Percentiles rank a stretch among this genome's conserved stretches.
phyloP scores from a whole-genome alignment of 2,329 filamentous ascomycete species.

The Claviceps humidiphila region DNA sequence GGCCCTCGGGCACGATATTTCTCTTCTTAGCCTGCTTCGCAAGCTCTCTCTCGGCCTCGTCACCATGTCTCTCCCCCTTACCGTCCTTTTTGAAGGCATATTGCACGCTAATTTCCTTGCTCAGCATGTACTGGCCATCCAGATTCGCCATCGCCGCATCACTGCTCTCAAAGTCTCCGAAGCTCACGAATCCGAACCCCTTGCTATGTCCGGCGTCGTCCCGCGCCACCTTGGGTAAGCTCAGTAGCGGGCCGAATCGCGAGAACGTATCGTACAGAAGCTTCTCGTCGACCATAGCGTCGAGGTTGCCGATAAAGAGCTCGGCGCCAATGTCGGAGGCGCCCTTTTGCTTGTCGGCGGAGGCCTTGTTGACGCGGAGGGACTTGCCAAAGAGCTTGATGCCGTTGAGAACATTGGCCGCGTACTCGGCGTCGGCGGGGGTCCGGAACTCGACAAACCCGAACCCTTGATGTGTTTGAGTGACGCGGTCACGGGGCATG shows the following conservation, averaged over 20 bases:
- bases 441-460: conserved; percentile 98
- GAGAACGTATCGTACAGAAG: conserved; percentile 88
- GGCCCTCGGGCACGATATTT: conserved; percentile 73
- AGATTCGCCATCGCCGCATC: conserved; percentile 86
- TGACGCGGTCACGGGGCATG: conserved; percentile 94
- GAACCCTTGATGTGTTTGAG: conserved; percentile 92
- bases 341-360: conserved; percentile 84
- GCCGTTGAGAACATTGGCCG: conserved; percentile 91
- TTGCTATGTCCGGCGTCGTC: conserved; percentile 83
- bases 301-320: conserved; percentile 91
- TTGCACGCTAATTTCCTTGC: conserved; percentile 91
- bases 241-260: conserved; percentile 76
- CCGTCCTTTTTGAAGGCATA: conserved; percentile 99
- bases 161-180: conserved; percentile 82
- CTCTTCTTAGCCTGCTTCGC: conserved; percentile 88
- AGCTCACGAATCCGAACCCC: conserved; percentile 93
- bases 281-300: conserved; percentile 90
- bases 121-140: conserved; percentile 93
- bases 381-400: conserved; percentile 88
- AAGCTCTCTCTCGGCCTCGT: conserved; percentile 82
- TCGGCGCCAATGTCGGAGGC: conserved; percentile 82
- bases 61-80: conserved; percentile 90
- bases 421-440: conserved; percentile 92
- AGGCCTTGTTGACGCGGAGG: conserved; percentile 87
- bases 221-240: conserved; percentile 79